phyloP scores from a whole-genome alignment of 192 early-diverging fungal species.

The Chytriomyces sp. region DNA sequence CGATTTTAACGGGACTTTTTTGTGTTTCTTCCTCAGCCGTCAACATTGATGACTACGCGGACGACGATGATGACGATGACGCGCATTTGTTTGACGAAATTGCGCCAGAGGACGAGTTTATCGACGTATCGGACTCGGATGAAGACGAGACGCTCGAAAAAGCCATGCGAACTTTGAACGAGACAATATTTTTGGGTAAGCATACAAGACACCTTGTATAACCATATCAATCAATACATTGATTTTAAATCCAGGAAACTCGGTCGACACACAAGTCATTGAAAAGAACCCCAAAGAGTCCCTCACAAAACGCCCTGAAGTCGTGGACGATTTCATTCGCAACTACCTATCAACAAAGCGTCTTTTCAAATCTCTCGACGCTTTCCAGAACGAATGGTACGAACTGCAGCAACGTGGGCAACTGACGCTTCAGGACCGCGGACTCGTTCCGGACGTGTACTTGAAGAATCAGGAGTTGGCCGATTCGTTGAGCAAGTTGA shows the following conservation, averaged over 20 bases:
- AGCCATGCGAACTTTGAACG: constrained; percentile 54
- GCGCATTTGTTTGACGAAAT: constrained; percentile 48
- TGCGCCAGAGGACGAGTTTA: constrained; percentile 51
- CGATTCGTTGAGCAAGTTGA: constrained; percentile 53
- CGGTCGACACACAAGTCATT: no score
- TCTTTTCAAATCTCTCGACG: constrained; percentile 56
- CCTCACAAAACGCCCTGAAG: constrained; percentile 57
- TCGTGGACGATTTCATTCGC: constrained; percentile 64
- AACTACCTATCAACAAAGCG: constrained; percentile 62
- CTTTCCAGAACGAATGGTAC: constrained; percentile 70
- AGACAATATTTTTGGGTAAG: constrained; percentile 48
- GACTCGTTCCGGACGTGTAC: constrained; percentile 63
- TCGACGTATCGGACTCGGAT: constrained; percentile 48
- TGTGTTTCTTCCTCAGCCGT: constrained; percentile 3
- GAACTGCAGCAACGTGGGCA: constrained; percentile 55
- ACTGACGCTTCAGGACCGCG: constrained; percentile 51
- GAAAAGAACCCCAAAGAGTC: constrained; percentile 37
- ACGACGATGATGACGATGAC: constrained; percentile 44
- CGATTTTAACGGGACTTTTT: not conserved
- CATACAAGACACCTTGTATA: not conserved
- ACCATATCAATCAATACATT: not conserved
- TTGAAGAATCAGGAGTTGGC: constrained; percentile 57
- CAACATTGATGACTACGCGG: constrained; percentile 12
- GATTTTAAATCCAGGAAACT: not conserved
- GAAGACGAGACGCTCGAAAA: constrained; percentile 59